Base-by-base conservation (phyloP, 768 basidiomycete species). In the Russula griseocarnosa region DNA sequence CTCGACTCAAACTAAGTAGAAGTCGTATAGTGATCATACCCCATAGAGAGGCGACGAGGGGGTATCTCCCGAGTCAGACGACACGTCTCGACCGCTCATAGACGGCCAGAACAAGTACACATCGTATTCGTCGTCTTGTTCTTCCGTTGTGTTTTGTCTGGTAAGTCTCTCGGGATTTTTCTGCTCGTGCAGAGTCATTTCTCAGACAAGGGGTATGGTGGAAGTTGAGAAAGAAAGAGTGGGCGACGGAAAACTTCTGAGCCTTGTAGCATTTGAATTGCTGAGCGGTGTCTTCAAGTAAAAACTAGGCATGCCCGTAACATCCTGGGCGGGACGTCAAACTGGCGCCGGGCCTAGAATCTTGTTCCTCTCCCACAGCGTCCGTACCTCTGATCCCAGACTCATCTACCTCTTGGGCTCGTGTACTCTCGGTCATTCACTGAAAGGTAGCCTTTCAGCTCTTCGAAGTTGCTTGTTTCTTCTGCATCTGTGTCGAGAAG, bases 281-380 rank as follows among this genome's bases (percentile, higher is more conserved):
- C 14, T 50, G 42, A 54, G 55, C 64, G 64, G 64, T 52, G 64
- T 65, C 54, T 61, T 57, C 47, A 40, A 30, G 49, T 51, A 46
- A 51, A 54, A 62, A 50, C 44, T 38, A 52, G 49, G 30, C 52
- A 55, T 36, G 53, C 53, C 26, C 47, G 28, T 18, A 40, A 32
- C 24, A 44, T 28, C 38, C 55, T 51, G 22, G 38, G 59, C 50
- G 47, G 49, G 47, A 32, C 6, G 4, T 56, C 46, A 24, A 24
- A 55, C 58, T 10, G 55, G 59, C 64, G 64, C 64, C 34, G n/a
- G 53, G 50, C 8, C 53, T 44, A 51, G 24, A 42, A 52, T 55
- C 55, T 56, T 44, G 40, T 32, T 50, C 58, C 46, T 44, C 44
- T 50, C 64, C 32, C 40, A 11, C 50, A 46, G 40, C 18, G 28